Evolutionary conservation across 352 stramenopile genomes (phyloP), one percentile per base, ranked within the genome.

Genomic region (Globisporangium sylvaticum): DNA sequence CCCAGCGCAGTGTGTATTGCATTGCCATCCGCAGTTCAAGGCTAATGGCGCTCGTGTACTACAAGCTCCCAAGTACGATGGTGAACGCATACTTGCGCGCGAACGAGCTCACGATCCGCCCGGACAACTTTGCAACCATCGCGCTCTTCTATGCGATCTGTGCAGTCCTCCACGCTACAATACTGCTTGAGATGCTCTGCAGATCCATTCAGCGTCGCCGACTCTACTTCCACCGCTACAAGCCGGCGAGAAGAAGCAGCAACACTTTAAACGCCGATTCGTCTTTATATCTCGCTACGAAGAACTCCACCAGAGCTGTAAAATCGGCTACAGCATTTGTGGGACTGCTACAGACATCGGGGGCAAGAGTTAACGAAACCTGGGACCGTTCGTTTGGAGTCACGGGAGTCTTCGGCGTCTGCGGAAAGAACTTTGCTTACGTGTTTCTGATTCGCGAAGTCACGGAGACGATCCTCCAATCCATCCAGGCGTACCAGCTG

Each of bases 401-500:
- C 10, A 18, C 58, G 0, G 68, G 64, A 1, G 18, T 74, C 18
- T 66, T 74, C 22, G 68, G 68, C 3, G 46, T 74, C 15, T 37
- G 63, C 24, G 42, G 61, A 12, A 59, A 61, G 44, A 62, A 75
- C 44, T 75, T 75, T 39, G 50, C 65, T 10, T 29, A 48, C 18
- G 9, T 72, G 5, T 70, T 75, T 46, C 25, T 64, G 4, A 8
- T 67, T 7, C 65, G 66, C 31, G 69, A 70, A 25, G 22, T 62
- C 5, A 6, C 55, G 2, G 69, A 75, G 32, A 63, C 44, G 14
- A 57, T 66, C 24, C 52, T 73, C 8, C 67, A 72, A 63, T 69
- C 55, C 64, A 55, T 56, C n/a, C 62, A 70, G 67, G 65, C 66
- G 10, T 56, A 64, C 59, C 10, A 72, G 54, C 62, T 70, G 44